Evolutionary conservation across 352 stramenopile genomes (phyloP).

Genomic region (Albugo laibachii): DNA sequence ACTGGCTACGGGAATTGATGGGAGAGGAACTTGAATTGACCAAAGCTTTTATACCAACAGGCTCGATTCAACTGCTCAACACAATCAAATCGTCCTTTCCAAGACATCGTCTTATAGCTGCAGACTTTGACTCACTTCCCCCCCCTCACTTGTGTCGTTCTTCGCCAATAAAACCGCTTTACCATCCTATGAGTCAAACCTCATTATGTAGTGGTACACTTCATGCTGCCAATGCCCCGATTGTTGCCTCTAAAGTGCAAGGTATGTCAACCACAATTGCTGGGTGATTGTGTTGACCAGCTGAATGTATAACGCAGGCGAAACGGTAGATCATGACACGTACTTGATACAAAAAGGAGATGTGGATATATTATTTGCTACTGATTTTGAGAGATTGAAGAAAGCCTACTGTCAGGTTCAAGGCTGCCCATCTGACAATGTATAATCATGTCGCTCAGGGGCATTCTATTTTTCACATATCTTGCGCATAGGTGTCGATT

Average conservation of each 20-base stretch:
- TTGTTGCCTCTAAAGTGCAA: slow-evolving; percentile 72
- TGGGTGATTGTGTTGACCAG: not conserved
- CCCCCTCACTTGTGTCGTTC: slow-evolving; percentile 33
- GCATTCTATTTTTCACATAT: not conserved
- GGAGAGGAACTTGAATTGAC: slow-evolving; percentile 26
- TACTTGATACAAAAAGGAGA: slow-evolving; percentile 73
- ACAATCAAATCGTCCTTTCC: slow-evolving; percentile 58
- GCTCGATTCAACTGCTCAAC: slow-evolving; percentile 73
- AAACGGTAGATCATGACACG: slow-evolving; percentile 70
- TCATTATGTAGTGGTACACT: slow-evolving; percentile 45
- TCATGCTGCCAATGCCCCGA: slow-evolving; percentile 60
- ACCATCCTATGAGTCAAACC: slow-evolving; percentile 43
- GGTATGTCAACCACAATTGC: slow-evolving; percentile 6
- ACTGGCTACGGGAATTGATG: slow-evolving; percentile 23
- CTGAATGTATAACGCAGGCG: slow-evolving; percentile 11
- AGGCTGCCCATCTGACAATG: slow-evolving; percentile 25
- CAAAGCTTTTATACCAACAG: slow-evolving; percentile 75
- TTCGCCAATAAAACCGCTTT: slow-evolving; percentile 24
- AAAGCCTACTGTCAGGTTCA: slow-evolving; percentile 59
- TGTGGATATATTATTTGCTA: slow-evolving; percentile 83
- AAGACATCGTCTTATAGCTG: slow-evolving; percentile 70
- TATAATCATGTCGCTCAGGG: slow-evolving; percentile 2
- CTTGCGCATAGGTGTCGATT: slow-evolving; percentile 32
- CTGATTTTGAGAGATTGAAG: slow-evolving; percentile 67
- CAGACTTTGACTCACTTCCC: slow-evolving; percentile 77